phyloP scores from a whole-genome alignment of 2,329 filamentous ascomycete species.

The Alternaria sp. region DNA sequence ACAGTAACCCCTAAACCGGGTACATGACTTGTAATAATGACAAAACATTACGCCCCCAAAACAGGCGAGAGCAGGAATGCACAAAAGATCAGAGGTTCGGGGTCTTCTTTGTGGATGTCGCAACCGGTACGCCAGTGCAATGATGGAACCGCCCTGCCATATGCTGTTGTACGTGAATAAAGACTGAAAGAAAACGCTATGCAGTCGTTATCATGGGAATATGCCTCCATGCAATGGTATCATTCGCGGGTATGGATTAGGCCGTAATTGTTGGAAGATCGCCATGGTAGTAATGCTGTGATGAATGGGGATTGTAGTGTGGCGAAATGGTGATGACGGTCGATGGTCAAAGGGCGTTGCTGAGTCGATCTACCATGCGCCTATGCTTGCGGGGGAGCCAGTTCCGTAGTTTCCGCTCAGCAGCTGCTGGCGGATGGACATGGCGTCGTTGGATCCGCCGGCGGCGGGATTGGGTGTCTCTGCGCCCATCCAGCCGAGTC shows the following conservation, averaged over 20 bases:
- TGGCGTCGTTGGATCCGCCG: slow-evolving; percentile 34
- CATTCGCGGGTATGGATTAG: slow-evolving; percentile 10
- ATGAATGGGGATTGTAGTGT: not conserved
- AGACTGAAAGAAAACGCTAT: slow-evolving; percentile 41
- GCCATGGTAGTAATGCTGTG: slow-evolving; percentile 5
- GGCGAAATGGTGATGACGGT: not conserved
- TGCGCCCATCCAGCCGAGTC: slow-evolving; percentile 78
- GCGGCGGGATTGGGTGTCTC: slow-evolving; percentile 27
- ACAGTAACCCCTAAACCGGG: not conserved
- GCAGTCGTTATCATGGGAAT: slow-evolving; percentile 43
- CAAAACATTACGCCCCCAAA: slow-evolving; percentile 27
- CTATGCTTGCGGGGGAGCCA: slow-evolving; percentile 61
- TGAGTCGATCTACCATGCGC: slow-evolving; percentile 57
- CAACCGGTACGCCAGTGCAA: slow-evolving; percentile 18
- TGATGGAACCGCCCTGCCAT: slow-evolving; percentile 19
- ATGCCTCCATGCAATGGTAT: slow-evolving; percentile 28
- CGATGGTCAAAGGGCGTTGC: not conserved
- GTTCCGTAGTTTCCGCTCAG: slow-evolving; percentile 64
- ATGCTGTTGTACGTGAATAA: slow-evolving; percentile 34
- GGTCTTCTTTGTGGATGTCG: not conserved
- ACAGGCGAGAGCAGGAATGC: slow-evolving; percentile 9
- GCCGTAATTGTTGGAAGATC: slow-evolving; percentile 13
- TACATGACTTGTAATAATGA: slow-evolving; percentile 4
- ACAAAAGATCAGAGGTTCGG: slow-evolving; percentile 6
- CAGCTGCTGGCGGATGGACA: slow-evolving; percentile 55